phyloP scores from a whole-genome alignment of 1,284 basidiomycete species.

The Cryptococcus deneoformans region DNA sequence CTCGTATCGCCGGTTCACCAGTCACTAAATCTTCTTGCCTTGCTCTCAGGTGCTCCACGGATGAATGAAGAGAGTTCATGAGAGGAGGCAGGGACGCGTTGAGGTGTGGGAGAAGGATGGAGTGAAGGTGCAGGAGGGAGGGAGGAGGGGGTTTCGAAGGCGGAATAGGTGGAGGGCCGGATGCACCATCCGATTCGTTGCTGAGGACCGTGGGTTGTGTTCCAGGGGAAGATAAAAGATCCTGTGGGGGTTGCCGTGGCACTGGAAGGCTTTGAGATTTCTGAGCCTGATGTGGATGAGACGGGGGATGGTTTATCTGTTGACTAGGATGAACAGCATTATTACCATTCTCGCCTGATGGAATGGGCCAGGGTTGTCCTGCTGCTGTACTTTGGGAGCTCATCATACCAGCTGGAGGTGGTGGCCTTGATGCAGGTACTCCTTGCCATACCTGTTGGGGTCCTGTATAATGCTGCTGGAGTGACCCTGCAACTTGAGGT shows the following conservation, averaged over 20 bases:
- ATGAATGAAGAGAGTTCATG: slow-evolving; percentile 61
- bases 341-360: too few species aligned
- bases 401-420: too few species aligned
- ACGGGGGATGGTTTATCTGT: too few species aligned
- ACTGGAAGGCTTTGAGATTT: slow-evolving; percentile 1
- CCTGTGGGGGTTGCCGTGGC: slow-evolving; percentile 18
- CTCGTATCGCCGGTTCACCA: slow-evolving; percentile 87
- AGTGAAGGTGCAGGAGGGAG: slow-evolving; percentile 79
- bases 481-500: too few species aligned
- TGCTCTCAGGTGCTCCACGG: slow-evolving; percentile 71
- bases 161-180: slow-evolving; percentile 68
- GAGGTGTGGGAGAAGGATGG: slow-evolving; percentile 72
- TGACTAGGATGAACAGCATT: too few species aligned
- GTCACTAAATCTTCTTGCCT: slow-evolving; percentile 79
- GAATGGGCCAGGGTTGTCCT: too few species aligned
- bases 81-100: slow-evolving; percentile 65
- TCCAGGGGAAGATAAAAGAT: slow-evolving; percentile 37
- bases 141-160: slow-evolving; percentile 67
- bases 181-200: slow-evolving; percentile 9
- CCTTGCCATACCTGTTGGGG: too few species aligned
- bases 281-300: too few species aligned
- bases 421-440: too few species aligned
- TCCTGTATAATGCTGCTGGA: too few species aligned
- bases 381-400: too few species aligned
- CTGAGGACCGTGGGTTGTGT: slow-evolving; percentile 38